These are phyloP conservation scores for Chrysosphaeria jannelii DNA, from an alignment of 2,329 filamentous ascomycete genomes.

Conservation along the genomic window DNA sequence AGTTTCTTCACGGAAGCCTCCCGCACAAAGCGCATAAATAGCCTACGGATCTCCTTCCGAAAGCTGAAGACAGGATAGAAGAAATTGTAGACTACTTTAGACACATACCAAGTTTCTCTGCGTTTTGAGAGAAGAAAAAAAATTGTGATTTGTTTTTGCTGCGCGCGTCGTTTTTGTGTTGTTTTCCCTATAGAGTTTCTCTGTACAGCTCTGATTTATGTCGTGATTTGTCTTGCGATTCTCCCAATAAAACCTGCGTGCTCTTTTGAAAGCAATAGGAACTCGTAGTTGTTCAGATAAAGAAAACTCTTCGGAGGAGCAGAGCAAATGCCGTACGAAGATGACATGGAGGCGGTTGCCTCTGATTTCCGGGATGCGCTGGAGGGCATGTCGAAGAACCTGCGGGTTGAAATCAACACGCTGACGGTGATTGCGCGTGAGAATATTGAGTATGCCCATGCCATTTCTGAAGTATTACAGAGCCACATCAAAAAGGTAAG, in stretches of 20 bases:
- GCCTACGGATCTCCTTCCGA: too few species aligned
- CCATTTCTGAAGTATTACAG: slow-evolving; percentile 69
- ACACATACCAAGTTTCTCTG: too few species aligned
- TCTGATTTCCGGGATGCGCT: slow-evolving; percentile 84
- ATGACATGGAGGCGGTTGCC: slow-evolving; percentile 51
- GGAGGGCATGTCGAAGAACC: slow-evolving; percentile 72
- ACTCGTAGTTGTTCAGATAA: not conserved
- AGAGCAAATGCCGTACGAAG: slow-evolving; percentile 19
- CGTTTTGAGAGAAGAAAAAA: too few species aligned
- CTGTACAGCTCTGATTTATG: not conserved
- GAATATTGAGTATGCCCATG: slow-evolving; percentile 82
- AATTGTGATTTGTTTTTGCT: too few species aligned
- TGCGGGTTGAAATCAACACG: slow-evolving; percentile 87
- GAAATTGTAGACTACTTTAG: too few species aligned
- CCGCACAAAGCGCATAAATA: too few species aligned
- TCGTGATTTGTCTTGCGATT: slow-evolving; percentile 1
- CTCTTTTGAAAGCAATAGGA: not conserved
- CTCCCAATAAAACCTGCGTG: not conserved
- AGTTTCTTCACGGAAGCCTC: too few species aligned
- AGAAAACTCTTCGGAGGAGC: slow-evolving; percentile 1
- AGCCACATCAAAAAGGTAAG: slow-evolving; percentile 88
- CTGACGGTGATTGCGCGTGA: slow-evolving; percentile 92
- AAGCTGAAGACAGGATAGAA: too few species aligned
- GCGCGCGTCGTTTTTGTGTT: too few species aligned
- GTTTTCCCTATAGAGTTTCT: not conserved